Base-by-base conservation (phyloP, 169 alveolate species). In the Plasmodium reichenowi region DNA sequence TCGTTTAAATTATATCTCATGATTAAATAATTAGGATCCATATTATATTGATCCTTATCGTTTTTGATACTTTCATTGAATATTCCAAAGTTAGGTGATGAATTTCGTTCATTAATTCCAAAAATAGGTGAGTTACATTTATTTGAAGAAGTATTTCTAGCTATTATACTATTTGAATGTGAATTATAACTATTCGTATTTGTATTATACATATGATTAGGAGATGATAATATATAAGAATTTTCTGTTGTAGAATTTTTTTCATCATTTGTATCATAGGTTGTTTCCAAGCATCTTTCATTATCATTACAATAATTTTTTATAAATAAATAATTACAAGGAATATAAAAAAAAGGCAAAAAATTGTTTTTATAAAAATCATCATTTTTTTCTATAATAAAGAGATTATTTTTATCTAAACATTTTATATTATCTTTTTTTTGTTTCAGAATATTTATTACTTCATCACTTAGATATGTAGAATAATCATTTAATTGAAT, bases 61-160 rank as follows among this genome's bases (percentile, higher is more conserved):
- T 26, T 38, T 71, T 72, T 62, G 2, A 20, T 72, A 29, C 17
- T 58, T 43, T 20, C 74, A 22, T 72, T 52, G 15, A 59, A 48
- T 10, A 59, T 12, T 1, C 92, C 92, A 86, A 86, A 86, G 22
- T 58, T 86, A n/a, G 92, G 92, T 48, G 92, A 86, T 22, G 22
- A 15, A 3, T 71, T 74, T 15, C 87, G 72, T 5, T 86, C 76
- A 26, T 29, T 47, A 29, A 26, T 24, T 20, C 89, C 89, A 78
- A 78, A 78, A 9, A 15, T 67, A 45, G 89, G 89, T 5, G 89
- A 78, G 54, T 45, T 78, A n/a, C 20, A 78, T 58, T 66, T 78
- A 20, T 59, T 78, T 24, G 50, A 47, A 8, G 75, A 67, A 58
- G 50, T 24, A 66, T 78, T 78, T 74, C 71, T 52, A 59, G 74